These are phyloP conservation scores for Chaetomidium leptoderma DNA, from an alignment of 495 filamentous ascomycete species.

Conservation along the genomic window DNA sequence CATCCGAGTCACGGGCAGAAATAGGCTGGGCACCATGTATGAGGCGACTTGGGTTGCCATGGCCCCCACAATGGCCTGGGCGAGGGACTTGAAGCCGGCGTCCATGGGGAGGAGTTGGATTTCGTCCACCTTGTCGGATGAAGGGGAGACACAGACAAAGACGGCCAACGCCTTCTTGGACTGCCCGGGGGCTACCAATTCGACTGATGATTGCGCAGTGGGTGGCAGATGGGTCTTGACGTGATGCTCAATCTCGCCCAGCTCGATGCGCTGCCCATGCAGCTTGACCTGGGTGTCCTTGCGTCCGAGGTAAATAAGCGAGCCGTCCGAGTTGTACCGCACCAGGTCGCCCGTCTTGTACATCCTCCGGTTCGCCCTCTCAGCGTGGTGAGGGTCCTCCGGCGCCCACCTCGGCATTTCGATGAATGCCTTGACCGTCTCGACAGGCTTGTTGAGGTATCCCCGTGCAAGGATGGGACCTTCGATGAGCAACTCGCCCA, in stretches of 20 bases:
- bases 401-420: slow-evolving; percentile 16
- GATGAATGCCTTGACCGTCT: slow-evolving; percentile 52
- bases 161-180: slow-evolving; percentile 19
- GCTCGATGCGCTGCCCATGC: slow-evolving; percentile 39
- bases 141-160: slow-evolving; percentile 9
- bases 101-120: slow-evolving; percentile 18
- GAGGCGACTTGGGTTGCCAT: slow-evolving; percentile 12
- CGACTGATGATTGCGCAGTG: slow-evolving; percentile 14
- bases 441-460: slow-evolving; percentile 63
- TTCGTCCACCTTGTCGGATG: background rate
- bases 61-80: background rate
- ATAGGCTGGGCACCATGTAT: slow-evolving; percentile 56
- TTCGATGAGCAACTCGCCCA: slow-evolving; percentile 74
- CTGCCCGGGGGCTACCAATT: slow-evolving; percentile 10
- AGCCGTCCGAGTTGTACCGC: slow-evolving; percentile 50
- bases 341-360: slow-evolving; percentile 62
- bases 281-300: slow-evolving; percentile 40
- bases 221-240: slow-evolving; percentile 36
- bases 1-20: slow-evolving; percentile 47
- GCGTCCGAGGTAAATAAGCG: slow-evolving; percentile 46
- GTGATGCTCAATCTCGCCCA: slow-evolving; percentile 54
- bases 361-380: slow-evolving; percentile 23
- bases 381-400: background rate
- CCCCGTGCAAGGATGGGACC: slow-evolving; percentile 54
- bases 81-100: slow-evolving; percentile 1